A percentile compares a stretch with the other conserved stretches of the same genome.
These are phyloP conservation scores for Clitopilus passeckerianus DNA, from an alignment of 768 basidiomycete genomes.

Conservation along the genomic window DNA sequence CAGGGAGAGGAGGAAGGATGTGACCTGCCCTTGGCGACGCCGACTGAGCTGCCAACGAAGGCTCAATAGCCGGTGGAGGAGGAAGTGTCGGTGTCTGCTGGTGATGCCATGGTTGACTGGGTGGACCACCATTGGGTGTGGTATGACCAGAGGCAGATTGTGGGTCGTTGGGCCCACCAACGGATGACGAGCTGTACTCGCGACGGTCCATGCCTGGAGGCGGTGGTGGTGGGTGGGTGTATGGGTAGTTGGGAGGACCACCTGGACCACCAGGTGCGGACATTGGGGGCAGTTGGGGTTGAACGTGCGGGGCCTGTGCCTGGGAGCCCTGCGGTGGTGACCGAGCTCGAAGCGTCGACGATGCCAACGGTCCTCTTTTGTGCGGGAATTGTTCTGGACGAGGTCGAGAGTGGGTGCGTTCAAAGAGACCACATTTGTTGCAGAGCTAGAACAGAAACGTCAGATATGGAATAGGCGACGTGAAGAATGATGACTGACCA, in stretches of 20 bases:
- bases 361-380: constrained; percentile 65
- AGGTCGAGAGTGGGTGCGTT: constrained; percentile 74
- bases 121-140: constrained; percentile 23
- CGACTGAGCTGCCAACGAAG: not conserved
- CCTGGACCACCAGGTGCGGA: not conserved
- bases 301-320: constrained; percentile 25
- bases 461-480: constrained; percentile 14
- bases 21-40: not conserved
- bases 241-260: constrained; percentile 1
- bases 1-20: not conserved
- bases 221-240: constrained; percentile 4
- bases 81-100: not conserved
- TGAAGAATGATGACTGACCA: constrained; percentile 30
- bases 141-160: not conserved
- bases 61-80: not conserved
- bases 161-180: not conserved
- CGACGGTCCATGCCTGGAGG: constrained; percentile 11
- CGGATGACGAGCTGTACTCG: constrained; percentile 44
- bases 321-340: constrained; percentile 34
- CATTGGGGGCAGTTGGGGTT: constrained; percentile 3
- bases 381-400: constrained; percentile 80
- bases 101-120: not conserved
- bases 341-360: constrained; percentile 43
- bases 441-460: constrained; percentile 32
- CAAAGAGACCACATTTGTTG: constrained; percentile 78